A percentile compares a stretch with the other conserved stretches of the same genome.
phyloP scores from a whole-genome alignment of 2,329 filamentous ascomycete species.

The Elsinoe australis region DNA sequence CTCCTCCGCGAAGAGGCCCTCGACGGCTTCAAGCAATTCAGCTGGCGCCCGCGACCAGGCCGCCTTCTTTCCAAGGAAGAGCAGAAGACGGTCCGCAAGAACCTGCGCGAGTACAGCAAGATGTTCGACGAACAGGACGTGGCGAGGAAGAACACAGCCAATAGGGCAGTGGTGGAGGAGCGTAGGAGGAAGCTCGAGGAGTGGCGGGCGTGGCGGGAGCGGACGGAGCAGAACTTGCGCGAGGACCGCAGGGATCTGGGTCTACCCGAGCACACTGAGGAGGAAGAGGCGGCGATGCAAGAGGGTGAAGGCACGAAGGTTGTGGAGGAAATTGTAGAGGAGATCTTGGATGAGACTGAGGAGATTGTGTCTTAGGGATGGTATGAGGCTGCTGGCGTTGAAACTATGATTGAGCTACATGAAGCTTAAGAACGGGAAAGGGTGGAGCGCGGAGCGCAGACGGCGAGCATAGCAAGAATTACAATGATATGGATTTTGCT shows the following conservation, averaged over 20 bases:
- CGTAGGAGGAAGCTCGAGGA: slow-evolving; percentile 75
- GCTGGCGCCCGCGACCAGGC: slow-evolving; percentile 85
- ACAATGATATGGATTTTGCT: no score
- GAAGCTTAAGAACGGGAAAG: no score
- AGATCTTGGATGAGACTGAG: slow-evolving; percentile 81
- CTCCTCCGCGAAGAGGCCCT: slow-evolving; percentile 82
- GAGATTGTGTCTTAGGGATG: no score
- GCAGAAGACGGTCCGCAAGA: slow-evolving; percentile 96
- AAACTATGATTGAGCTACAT: no score
- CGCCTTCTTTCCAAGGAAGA: slow-evolving; percentile 94
- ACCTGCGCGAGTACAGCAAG: slow-evolving; percentile 91
- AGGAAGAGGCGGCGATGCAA: slow-evolving; percentile 51
- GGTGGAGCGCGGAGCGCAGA: no score
- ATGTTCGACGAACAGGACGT: slow-evolving; percentile 92
- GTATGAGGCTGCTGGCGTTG: no score
- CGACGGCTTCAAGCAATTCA: slow-evolving; percentile 96
- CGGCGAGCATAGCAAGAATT: no score
- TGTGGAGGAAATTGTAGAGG: slow-evolving; percentile 74
- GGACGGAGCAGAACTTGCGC: slow-evolving; percentile 61
- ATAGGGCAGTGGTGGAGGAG: slow-evolving; percentile 85
- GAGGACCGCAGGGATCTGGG: slow-evolving; percentile 64
- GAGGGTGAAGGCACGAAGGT: slow-evolving; percentile 48
- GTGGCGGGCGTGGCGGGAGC: slow-evolving; percentile 78
- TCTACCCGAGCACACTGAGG: slow-evolving; percentile 57
- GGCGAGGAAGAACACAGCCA: slow-evolving; percentile 86